These are phyloP conservation scores for Casuarina equisetifolia DNA, from an alignment of 306 rosid species.

Conservation along the genomic window DNA sequence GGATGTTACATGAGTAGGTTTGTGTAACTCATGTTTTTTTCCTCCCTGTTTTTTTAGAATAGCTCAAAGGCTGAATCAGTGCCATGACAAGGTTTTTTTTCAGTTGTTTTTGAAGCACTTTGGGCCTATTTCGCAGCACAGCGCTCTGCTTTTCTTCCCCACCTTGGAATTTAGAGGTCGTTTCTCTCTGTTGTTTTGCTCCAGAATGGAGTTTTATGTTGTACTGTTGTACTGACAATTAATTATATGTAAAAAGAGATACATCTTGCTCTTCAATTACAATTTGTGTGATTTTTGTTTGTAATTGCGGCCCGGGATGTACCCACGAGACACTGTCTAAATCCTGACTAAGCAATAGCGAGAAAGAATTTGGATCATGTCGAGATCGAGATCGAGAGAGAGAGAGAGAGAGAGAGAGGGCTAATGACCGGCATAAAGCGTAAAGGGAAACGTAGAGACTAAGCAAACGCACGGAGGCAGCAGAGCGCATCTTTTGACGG, in stretches of 20 bases:
- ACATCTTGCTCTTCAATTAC: background rate
- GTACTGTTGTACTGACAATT: conserved; percentile 18
- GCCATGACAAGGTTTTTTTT: conserved; percentile 40
- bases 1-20: conserved; percentile 48
- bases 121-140: conserved; percentile 44
- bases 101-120: conserved; percentile 49
- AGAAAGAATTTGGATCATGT: too few species aligned
- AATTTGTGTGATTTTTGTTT: background rate
- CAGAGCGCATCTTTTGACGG: background rate
- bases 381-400: too few species aligned
- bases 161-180: conserved; percentile 30
- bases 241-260: conserved; percentile 9
- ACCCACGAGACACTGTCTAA: background rate
- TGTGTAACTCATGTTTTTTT: conserved; percentile 48
- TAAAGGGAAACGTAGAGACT: background rate
- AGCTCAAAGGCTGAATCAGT: conserved; percentile 44
- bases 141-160: conserved; percentile 41
- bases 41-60: conserved; percentile 42
- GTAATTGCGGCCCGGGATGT: background rate
- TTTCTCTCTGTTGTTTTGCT: conserved; percentile 23
- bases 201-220: conserved; percentile 40
- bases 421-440: too few species aligned
- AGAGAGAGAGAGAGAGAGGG: too few species aligned
- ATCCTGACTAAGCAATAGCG: too few species aligned
- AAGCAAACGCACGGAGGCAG: background rate